These are phyloP conservation scores for Arthrinium phaeospermum DNA, from an alignment of 2,329 filamentous ascomycete species.

Conservation along the genomic window DNA sequence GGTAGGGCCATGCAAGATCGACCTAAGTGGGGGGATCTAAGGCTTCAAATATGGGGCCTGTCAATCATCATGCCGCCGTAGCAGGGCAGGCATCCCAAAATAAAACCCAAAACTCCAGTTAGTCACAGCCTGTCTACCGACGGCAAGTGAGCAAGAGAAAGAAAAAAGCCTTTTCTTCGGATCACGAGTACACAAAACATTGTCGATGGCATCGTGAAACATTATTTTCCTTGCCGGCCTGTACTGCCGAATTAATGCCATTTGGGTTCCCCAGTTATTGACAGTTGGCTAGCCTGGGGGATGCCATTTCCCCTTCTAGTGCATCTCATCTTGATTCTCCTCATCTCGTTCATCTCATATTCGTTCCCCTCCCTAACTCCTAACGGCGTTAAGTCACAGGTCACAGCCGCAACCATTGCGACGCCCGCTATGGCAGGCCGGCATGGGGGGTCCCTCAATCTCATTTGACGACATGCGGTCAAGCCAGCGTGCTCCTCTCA, in stretches of 20 bases:
- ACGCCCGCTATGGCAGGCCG: not conserved
- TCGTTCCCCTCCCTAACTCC: not conserved
- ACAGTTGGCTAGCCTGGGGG: not conserved
- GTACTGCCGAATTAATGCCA: constrained; percentile 9
- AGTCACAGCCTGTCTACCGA: not conserved
- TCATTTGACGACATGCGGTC: constrained; percentile 16
- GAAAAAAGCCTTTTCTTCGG: not conserved
- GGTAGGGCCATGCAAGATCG: constrained; percentile 10
- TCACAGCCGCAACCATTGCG: constrained; percentile 10
- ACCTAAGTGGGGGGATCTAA: constrained; percentile 16
- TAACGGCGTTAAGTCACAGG: constrained; percentile 9
- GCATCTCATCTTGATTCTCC: constrained; percentile 14
- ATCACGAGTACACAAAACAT: constrained; percentile 14
- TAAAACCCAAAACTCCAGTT: constrained; percentile 5
- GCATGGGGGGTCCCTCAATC: not conserved
- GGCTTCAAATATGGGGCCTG: constrained; percentile 12
- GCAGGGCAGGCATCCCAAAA: constrained; percentile 7
- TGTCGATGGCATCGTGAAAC: not conserved
- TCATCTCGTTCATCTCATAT: constrained; percentile 16
- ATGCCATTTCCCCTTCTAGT: constrained; percentile 4
- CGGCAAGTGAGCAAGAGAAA: not conserved
- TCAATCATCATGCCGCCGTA: constrained; percentile 9
- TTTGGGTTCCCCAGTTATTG: not conserved
- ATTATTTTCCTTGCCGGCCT: not conserved
- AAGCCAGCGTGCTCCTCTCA: not conserved